phyloP scores from a whole-genome alignment of 257 asterid genomes.

The Penstemon barbatus region DNA sequence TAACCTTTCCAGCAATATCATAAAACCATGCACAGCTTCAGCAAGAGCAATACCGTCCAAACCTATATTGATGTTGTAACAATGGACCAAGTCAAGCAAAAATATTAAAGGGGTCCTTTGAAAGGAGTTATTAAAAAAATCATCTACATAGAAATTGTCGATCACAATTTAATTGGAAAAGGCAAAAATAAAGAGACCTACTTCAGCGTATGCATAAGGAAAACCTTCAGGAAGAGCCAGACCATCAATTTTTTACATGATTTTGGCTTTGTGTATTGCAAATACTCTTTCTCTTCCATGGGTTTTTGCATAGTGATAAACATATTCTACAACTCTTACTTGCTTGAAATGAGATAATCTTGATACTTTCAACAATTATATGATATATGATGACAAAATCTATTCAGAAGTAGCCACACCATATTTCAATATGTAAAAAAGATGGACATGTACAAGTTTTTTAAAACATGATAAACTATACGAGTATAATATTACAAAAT shows the following conservation, averaged over 20 bases:
- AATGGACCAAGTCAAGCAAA: conserved; percentile 5
- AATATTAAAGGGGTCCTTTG: neutral
- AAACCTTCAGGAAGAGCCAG: conserved; percentile 81
- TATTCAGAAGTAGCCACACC: too few species aligned
- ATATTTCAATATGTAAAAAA: too few species aligned
- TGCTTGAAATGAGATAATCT: conserved; percentile 92
- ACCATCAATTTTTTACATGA: conserved; percentile 98
- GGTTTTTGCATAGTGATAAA: conserved; percentile 85
- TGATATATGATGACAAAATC: too few species aligned
- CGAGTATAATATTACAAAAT: too few species aligned
- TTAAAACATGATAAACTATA: too few species aligned
- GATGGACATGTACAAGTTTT: too few species aligned
- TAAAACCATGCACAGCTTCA: conserved; percentile 99
- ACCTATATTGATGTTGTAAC: conserved; percentile 78
- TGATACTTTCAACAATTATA: conserved; percentile 72
- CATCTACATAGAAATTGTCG: conserved; percentile 94
- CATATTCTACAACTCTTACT: conserved; percentile 97
- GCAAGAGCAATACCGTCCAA: conserved; percentile 99
- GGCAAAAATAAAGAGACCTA: conserved; percentile 3
- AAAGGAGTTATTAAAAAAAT: conserved; percentile 1
- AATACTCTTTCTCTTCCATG: conserved; percentile 93
- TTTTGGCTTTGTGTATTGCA: conserved; percentile 97
- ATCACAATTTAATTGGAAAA: conserved; percentile 63
- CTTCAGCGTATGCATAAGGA: conserved; percentile 16
- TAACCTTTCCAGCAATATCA: conserved; percentile 97